phyloP scores from a whole-genome alignment of 2,329 filamentous ascomycete genomes.

The Cadophora malorum region DNA sequence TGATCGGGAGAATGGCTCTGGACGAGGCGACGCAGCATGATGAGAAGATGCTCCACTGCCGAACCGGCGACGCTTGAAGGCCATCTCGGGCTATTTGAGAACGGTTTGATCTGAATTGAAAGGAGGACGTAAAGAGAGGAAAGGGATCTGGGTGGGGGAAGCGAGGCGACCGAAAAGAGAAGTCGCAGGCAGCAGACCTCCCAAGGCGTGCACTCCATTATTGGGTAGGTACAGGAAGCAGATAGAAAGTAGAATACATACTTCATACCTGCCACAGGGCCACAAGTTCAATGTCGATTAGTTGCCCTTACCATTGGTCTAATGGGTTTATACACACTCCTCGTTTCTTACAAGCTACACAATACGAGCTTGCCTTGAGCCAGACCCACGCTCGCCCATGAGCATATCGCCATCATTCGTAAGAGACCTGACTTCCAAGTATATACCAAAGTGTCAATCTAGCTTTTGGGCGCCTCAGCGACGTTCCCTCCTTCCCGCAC shows the following conservation, averaged over 20 bases:
- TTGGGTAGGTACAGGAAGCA: no score
- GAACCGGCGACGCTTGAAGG: conserved; percentile 40
- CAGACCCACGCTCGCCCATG: not conserved
- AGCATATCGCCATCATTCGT: not conserved
- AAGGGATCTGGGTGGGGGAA: not conserved
- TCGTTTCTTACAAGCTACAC: conserved; percentile 1
- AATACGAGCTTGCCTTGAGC: not conserved
- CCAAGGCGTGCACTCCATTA: not conserved
- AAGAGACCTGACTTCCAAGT: not conserved
- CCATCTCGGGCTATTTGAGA: conserved; percentile 32
- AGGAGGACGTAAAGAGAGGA: conserved; percentile 2
- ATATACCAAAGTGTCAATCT: conserved; percentile 16
- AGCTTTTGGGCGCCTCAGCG: conserved; percentile 30
- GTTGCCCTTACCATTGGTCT: not conserved
- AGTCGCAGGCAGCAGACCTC: no score
- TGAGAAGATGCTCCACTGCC: conserved; percentile 26
- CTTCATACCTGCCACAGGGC: not conserved
- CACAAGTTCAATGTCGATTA: not conserved
- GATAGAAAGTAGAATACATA: not conserved
- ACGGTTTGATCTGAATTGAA: not conserved
- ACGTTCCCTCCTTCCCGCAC: conserved; percentile 51
- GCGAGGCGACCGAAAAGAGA: not conserved
- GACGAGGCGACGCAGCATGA: conserved; percentile 28
- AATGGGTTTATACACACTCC: not conserved
- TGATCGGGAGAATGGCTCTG: conserved; percentile 33